A percentile compares a stretch with the other conserved stretches of the same genome.
phyloP scores from a whole-genome alignment of 2,329 filamentous ascomycete genomes.

The Orbilia ellipsospora region DNA sequence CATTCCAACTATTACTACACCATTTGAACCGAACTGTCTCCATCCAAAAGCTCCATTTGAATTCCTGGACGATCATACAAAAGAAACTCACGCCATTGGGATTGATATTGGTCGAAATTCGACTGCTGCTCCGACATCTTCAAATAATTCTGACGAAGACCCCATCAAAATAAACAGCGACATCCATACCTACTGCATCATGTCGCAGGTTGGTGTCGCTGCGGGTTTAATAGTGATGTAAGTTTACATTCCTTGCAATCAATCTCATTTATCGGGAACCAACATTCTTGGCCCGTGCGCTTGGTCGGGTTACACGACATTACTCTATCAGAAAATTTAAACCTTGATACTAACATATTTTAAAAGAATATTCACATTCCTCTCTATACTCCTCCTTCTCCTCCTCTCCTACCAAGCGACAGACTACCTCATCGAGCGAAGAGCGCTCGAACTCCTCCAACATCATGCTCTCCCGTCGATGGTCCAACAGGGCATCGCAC shows the following conservation, averaged over 20 bases:
- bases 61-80: slow-evolving; percentile 48
- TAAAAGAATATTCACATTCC: slow-evolving; percentile 52
- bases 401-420: slow-evolving; percentile 54
- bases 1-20: slow-evolving; percentile 47
- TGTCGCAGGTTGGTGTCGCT: slow-evolving; percentile 55
- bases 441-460: slow-evolving; percentile 51
- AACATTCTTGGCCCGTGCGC: not conserved
- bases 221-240: slow-evolving; percentile 54
- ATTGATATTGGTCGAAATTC: slow-evolving; percentile 53
- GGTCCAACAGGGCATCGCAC: slow-evolving; percentile 48
- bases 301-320: slow-evolving; percentile 2
- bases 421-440: slow-evolving; percentile 51
- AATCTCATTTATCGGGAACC: slow-evolving; percentile 5
- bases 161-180: slow-evolving; percentile 38
- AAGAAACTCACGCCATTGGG: slow-evolving; percentile 43
- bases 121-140: not conserved
- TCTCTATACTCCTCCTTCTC: slow-evolving; percentile 46
- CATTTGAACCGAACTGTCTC: slow-evolving; percentile 50
- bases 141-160: slow-evolving; percentile 2
- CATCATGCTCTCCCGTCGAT: slow-evolving; percentile 52
- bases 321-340: not conserved
- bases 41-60: slow-evolving; percentile 48
- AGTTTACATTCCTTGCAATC: slow-evolving; percentile 1
- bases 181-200: slow-evolving; percentile 54
- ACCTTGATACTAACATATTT: not conserved